Conservation (phyloP, 2,329 filamentous ascomycete species). For the Penicillium crustosum region DNA sequence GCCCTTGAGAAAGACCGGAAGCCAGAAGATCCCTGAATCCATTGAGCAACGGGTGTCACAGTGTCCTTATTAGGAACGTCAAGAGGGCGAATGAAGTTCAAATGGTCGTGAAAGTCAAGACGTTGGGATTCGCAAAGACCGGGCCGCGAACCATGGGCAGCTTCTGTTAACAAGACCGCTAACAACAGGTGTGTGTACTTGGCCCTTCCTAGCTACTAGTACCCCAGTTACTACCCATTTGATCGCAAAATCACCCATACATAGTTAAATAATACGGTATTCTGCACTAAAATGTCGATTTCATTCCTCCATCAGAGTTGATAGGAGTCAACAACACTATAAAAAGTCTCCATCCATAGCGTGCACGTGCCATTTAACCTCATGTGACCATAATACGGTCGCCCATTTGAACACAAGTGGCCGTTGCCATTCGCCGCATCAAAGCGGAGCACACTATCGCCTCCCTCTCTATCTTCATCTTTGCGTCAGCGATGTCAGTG, state of each 20-base stretch:
- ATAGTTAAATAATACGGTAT: neutral
- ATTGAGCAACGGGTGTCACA: neutral
- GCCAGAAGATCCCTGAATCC: neutral
- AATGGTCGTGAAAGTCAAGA: neutral
- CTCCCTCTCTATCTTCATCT: slow-evolving; percentile 13
- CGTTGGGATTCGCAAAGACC: neutral
- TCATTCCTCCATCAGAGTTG: neutral
- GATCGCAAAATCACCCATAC: neutral
- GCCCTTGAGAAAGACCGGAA: neutral
- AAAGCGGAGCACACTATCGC: slow-evolving; percentile 23
- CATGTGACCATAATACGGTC: slow-evolving; percentile 29
- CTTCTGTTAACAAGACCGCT: neutral
- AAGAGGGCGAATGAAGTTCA: neutral
- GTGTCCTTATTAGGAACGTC: too few relatives aligned
- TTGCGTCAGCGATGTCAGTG: slow-evolving; percentile 29
- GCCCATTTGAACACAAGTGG: slow-evolving; percentile 22
- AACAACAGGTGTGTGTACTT: neutral
- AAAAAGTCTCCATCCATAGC: neutral
- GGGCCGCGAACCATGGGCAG: neutral
- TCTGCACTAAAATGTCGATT: neutral
- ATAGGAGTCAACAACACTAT: neutral
- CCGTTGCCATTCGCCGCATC: slow-evolving; percentile 38
- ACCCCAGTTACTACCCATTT: neutral
- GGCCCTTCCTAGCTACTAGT: neutral
- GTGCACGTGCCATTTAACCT: neutral